Evolutionary conservation across 768 basidiomycete genomes (phyloP).

Genomic region (Lepiota subincarnata): DNA sequence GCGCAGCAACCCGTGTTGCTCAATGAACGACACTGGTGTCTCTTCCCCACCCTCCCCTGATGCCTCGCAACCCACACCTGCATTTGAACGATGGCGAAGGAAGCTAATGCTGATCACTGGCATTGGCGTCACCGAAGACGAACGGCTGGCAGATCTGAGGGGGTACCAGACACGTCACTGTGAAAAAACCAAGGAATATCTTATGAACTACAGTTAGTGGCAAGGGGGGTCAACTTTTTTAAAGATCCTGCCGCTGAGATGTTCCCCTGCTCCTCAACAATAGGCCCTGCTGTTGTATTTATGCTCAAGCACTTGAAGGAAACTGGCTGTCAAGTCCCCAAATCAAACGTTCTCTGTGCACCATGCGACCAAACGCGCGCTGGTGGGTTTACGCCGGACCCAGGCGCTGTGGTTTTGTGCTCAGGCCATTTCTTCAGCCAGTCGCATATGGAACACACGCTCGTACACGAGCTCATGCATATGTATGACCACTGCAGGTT

Average conservation of each 20-base stretch:
- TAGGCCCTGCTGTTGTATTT: constrained; percentile 85
- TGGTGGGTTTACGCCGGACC: constrained; percentile 80
- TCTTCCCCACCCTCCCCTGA: constrained; percentile 17
- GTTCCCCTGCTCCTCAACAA: background rate
- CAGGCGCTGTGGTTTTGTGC: constrained; percentile 80
- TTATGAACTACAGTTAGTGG: constrained; percentile 66
- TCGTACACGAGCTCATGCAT: constrained; percentile 92
- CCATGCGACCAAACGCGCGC: constrained; percentile 72
- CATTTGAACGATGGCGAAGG: constrained; percentile 48
- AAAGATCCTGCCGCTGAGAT: constrained; percentile 5
- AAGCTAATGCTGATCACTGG: constrained; percentile 45
- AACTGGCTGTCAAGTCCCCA: constrained; percentile 66
- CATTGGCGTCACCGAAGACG: constrained; percentile 43
- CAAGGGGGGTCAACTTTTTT: constrained; percentile 9
- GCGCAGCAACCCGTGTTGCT: constrained; percentile 5
- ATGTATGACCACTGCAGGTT: constrained; percentile 96
- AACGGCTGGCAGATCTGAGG: constrained; percentile 37
- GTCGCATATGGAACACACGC: constrained; percentile 88
- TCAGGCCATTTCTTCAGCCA: constrained; percentile 78
- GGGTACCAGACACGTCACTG: constrained; percentile 41
- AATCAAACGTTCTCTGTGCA: constrained; percentile 73
- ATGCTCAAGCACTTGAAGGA: constrained; percentile 88
- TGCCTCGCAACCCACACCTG: constrained; percentile 22
- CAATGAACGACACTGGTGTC: constrained; percentile 23
- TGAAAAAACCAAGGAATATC: constrained; percentile 64